Conservation (phyloP, 257 asterid species). For the Nicotiana benthamiana region DNA sequence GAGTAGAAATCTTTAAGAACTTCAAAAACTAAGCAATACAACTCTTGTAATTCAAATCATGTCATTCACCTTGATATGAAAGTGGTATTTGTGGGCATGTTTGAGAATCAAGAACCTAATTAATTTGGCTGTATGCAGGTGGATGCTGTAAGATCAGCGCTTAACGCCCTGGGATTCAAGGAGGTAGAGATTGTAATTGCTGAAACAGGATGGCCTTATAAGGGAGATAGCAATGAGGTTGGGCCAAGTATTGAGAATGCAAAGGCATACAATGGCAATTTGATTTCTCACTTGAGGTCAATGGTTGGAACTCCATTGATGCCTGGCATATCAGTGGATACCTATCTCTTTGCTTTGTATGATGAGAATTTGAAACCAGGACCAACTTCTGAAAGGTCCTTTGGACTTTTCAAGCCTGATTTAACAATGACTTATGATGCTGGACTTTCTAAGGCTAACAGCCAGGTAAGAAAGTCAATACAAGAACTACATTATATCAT, state of each 20-base stretch:
- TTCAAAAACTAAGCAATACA: no score
- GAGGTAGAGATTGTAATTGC: conserved; percentile 65
- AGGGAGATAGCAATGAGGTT: conserved; percentile 53
- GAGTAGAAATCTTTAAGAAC: no score
- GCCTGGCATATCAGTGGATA: conserved; percentile 61
- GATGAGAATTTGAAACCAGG: conserved; percentile 69
- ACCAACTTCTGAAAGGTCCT: conserved; percentile 57
- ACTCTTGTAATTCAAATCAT: neutral
- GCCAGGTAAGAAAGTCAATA: conserved; percentile 30
- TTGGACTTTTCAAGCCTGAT: conserved; percentile 67
- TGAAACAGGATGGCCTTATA: conserved; percentile 82
- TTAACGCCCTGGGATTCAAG: conserved; percentile 45
- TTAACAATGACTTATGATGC: conserved; percentile 39
- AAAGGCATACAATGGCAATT: conserved; percentile 50
- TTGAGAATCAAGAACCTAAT: neutral
- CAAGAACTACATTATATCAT: neutral
- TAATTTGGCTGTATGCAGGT: conserved; percentile 23
- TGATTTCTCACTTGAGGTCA: conserved; percentile 51
- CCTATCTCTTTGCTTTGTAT: conserved; percentile 59
- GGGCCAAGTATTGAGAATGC: conserved; percentile 68
- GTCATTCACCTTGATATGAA: neutral
- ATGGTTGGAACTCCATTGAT: conserved; percentile 70
- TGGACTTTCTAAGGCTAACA: conserved; percentile 37
- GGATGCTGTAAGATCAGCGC: conserved; percentile 58
- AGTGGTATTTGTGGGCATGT: neutral